Evolutionary conservation across 805 yeast species (phyloP), one percentile per base, ranked within the genome.

Genomic region (Teunomyces aglyptinius): DNA sequence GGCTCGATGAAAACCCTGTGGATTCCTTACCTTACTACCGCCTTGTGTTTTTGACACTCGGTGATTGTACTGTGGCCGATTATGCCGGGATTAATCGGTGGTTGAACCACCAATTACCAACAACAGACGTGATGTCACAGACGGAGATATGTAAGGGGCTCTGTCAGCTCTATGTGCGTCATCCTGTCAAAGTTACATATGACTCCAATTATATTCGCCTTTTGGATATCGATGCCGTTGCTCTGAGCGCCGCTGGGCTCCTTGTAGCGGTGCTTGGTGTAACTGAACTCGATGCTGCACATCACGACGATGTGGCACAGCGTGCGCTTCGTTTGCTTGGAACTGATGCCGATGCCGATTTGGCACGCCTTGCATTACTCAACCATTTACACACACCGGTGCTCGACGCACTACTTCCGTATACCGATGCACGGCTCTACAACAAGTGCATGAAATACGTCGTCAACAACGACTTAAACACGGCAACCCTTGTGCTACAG

Each of bases 21-120:
- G 13, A 22, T 6, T 58, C 38, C 49, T 64, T n/a, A 58, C 66
- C 4, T 42, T 56, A 11, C 61, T 53, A 13, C 45, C 51, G 69
- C 12, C 49, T 61, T 6, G 19, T 61, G 2, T 64, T 19, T 11
- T 22, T 36, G 16, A 36, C 39, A 18, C 12, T 36, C 3, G 27
- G 24, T 2, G 26, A 36, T 12, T 36, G 39, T 13, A 24, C 24
- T 3, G 16, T 22, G 11, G 15, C 28, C 18, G 16, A 20, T 26
- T 13, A 36, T 26, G 10, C 15, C 16, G 18, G 12, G 16, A 6
- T 36, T 12, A 22, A 22, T 19, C 10, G 27, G 6, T 11, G n/a
- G 15, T 22, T 36, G 11, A 19, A 36, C 39, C 15, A 12, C 15
- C 27, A 36, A 22, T 36, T 36, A 20, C 27, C 39, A 3, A 12